phyloP scores from a whole-genome alignment of 2,329 filamentous ascomycete species.

The Penicillium sp. region DNA sequence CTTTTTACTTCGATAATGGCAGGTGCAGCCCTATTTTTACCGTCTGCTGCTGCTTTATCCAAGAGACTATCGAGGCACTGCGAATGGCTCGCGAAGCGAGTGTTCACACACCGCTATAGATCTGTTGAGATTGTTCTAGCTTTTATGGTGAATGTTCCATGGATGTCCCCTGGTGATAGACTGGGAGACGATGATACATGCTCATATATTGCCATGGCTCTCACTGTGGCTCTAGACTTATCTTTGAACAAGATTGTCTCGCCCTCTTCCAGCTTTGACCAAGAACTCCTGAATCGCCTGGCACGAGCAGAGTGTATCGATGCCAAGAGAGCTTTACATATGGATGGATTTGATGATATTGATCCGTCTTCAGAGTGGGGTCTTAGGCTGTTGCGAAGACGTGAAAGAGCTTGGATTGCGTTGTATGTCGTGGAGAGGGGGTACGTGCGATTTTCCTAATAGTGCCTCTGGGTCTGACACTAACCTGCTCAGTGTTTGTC shows the following conservation, averaged over 20 bases:
- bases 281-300: conserved; percentile 49
- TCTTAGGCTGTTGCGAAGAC: conserved; percentile 59
- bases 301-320: conserved; percentile 68
- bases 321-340: conserved; percentile 60
- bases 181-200: conserved; percentile 66
- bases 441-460: conserved; percentile 29
- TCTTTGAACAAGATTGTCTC: conserved; percentile 68
- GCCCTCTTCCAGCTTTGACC: conserved; percentile 51
- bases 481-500: conserved; percentile 53
- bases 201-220: conserved; percentile 66
- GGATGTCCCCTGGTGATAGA: conserved; percentile 57
- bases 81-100: conserved; percentile 59
- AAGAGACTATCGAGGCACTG: conserved; percentile 65
- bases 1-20: conserved; percentile 70
- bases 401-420: conserved; percentile 69
- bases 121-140: conserved; percentile 73
- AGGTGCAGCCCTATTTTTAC: conserved; percentile 65
- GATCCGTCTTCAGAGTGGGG: conserved; percentile 61
- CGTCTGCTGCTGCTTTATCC: conserved; percentile 62
- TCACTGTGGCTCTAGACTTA: conserved; percentile 67
- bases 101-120: conserved; percentile 61
- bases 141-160: conserved; percentile 73
- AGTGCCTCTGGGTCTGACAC: not conserved
- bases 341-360: conserved; percentile 66
- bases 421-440: conserved; percentile 71